Conservation (phyloP, 768 basidiomycete species). For the Termitomyces sp. region DNA sequence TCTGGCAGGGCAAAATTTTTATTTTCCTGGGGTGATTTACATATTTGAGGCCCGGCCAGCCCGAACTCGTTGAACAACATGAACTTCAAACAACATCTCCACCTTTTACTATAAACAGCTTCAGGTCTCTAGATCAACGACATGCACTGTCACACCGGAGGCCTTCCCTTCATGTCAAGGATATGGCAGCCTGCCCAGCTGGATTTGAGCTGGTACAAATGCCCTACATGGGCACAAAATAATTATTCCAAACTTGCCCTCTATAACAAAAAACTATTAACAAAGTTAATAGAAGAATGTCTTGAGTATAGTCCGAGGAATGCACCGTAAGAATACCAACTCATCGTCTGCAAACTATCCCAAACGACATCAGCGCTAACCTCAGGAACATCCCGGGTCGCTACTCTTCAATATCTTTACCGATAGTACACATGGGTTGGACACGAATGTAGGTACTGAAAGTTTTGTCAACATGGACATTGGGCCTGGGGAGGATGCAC, state of each 20-base stretch:
- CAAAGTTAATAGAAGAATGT: neutral
- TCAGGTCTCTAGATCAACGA: constrained; percentile 7
- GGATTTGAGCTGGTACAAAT: no score
- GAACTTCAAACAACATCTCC: no score
- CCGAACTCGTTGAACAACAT: neutral
- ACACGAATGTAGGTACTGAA: constrained; percentile 43
- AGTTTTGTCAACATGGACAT: constrained; percentile 31
- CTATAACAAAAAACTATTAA: constrained; percentile 29
- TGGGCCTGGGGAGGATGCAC: no score
- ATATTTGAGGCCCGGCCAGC: no score
- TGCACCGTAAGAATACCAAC: constrained; percentile 50
- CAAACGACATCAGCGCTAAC: constrained; percentile 37
- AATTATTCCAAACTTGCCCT: constrained; percentile 42
- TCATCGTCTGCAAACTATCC: constrained; percentile 46
- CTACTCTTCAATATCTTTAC: constrained; percentile 40
- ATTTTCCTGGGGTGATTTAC: no score
- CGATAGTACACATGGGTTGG: constrained; percentile 40
- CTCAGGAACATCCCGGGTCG: constrained; percentile 26
- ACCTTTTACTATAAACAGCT: no score
- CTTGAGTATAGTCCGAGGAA: neutral
- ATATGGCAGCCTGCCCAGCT: constrained; percentile 52
- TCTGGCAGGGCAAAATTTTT: no score
- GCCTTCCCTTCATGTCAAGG: constrained; percentile 50
- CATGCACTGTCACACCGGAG: constrained; percentile 34
- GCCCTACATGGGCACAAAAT: constrained; percentile 50